Evolutionary conservation across 1,284 basidiomycete species (phyloP), one percentile per base, ranked within the genome.

Genomic region (Irpex lacteus): DNA sequence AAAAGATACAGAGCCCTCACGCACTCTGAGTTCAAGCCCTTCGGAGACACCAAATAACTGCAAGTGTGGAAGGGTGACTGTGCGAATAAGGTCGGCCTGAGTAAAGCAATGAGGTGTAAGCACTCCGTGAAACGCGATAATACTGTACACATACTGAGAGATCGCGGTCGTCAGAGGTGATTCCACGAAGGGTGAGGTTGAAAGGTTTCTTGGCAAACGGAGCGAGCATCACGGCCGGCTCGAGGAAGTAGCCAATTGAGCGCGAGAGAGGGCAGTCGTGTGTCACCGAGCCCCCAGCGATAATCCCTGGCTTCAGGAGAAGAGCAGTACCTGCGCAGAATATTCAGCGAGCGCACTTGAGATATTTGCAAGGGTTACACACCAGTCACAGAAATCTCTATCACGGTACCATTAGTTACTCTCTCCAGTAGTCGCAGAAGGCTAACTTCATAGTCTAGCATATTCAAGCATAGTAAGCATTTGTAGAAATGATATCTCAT

Each of bases 311-410:
- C 72, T 95, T 96, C 60, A 98, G 80, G 15, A 98, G 82, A 67
- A 98, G 82, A 3, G 94, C 89, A 60, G 96, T 98, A 81, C 96
- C 95, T 95, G 68, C 7, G 38, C 9, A 56, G 2, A 34, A 7
- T 15, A 21, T 1, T 56, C 18, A 32, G 37, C 62, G 40, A 54
- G 50, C n/a, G 19, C 54, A 47, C 26, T 26, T 26, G 26, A 40
- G 52, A 50, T 32, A 37, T 44, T 36, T 19, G 32, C n/a, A 56
- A 9, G 15, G 40, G 11, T 57, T 44, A 71, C 84, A 65, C 67
- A 94, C 94, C 95, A 11, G 98, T 99, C 18, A 97, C 92, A 2
- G 94, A 97, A 63, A 99, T 99, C 75, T 99, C 98, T 67, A 99
- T 94, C 32, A 94, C 80, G 5, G 94, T 95, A 1, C 98, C 98